Conservation (phyloP, 148 eudicot species). For the Rhododendron ovatum region DNA sequence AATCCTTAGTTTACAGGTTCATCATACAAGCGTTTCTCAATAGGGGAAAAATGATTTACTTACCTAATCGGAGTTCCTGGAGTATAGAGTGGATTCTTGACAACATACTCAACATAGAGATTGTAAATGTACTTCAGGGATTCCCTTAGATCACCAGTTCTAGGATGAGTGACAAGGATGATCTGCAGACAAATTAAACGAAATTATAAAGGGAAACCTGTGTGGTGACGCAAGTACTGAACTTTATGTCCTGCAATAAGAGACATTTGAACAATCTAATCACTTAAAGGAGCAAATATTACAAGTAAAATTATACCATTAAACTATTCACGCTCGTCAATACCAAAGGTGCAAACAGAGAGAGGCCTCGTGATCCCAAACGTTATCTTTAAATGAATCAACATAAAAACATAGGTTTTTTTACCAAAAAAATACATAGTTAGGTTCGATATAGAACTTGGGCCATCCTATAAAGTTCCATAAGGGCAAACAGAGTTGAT, state of each 20-base stretch:
- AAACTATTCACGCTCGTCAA: too few species aligned
- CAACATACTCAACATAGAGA: constrained; percentile 87
- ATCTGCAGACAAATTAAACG: constrained; percentile 37
- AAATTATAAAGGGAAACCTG: background rate
- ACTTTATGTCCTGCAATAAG: background rate
- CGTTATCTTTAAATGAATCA: too few species aligned
- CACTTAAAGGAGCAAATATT: background rate
- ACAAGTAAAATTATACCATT: background rate
- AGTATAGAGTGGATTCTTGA: constrained; percentile 83
- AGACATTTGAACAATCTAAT: background rate
- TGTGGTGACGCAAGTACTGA: background rate
- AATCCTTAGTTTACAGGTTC: background rate
- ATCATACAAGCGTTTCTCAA: background rate
- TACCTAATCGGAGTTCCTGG: constrained; percentile 88
- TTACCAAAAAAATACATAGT: too few species aligned
- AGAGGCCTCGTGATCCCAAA: background rate
- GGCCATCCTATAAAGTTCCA: too few species aligned
- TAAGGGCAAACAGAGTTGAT: too few species aligned
- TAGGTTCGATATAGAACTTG: too few species aligned
- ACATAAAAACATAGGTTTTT: too few species aligned
- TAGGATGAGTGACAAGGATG: constrained; percentile 81
- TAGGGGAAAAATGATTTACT: constrained; percentile 10
- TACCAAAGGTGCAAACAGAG: background rate
- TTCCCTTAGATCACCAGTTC: constrained; percentile 84
- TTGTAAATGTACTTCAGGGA: constrained; percentile 83